Evolutionary conservation across 805 yeast species (phyloP).

Genomic region (Schizosaccharomyces lindneri): DNA sequence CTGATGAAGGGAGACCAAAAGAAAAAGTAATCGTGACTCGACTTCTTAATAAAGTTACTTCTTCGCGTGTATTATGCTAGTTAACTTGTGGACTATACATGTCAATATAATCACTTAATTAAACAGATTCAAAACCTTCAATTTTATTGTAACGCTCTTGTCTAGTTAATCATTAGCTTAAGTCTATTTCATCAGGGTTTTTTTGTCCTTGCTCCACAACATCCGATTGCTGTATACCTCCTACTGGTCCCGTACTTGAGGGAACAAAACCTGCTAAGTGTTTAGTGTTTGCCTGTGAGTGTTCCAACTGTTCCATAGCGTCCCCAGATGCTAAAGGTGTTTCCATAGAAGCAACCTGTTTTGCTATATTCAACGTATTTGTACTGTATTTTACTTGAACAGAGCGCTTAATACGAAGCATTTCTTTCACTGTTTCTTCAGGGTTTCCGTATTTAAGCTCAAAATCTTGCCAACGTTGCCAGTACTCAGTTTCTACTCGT

Average conservation of each 20-base stretch:
- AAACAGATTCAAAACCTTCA: too few species aligned
- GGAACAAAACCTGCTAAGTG: conserved; percentile 10
- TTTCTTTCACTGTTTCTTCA: conserved; percentile 45
- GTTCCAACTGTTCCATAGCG: neutral
- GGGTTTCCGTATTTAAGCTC: conserved; percentile 42
- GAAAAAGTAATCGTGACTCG: too few species aligned
- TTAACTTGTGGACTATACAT: too few species aligned
- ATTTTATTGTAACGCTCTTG: too few species aligned
- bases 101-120: too few species aligned
- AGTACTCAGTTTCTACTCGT: conserved; percentile 16
- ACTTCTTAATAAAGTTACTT: too few species aligned
- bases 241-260: conserved; percentile 4
- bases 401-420: conserved; percentile 36
- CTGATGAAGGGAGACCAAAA: too few species aligned
- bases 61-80: too few species aligned
- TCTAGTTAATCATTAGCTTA: too few species aligned
- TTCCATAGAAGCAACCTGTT: neutral
- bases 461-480: conserved; percentile 52
- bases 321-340: neutral
- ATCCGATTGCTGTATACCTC: neutral
- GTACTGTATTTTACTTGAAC: conserved; percentile 12
- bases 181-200: neutral
- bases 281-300: neutral
- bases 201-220: neutral
- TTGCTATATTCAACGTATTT: neutral